Evolutionary conservation across 164 flowering plant genomes (phyloP).

Genomic region (Saururus chinensis): DNA sequence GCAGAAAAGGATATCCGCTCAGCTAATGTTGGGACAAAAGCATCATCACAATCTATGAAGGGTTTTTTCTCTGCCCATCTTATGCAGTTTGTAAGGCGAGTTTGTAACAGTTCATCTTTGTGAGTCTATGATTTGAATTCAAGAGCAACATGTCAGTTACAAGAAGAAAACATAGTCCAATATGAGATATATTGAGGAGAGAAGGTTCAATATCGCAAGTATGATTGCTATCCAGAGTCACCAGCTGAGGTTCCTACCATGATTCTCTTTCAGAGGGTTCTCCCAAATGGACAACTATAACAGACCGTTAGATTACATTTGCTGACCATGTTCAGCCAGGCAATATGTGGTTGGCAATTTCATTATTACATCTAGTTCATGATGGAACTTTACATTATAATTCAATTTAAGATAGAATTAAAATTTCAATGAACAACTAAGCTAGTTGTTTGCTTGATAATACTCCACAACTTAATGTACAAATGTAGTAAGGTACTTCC

Average conservation of each 20-base stretch:
- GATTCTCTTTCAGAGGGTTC: background rate
- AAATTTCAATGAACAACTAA: background rate
- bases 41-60: slow-evolving; percentile 22
- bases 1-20: slow-evolving; percentile 65
- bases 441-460: background rate
- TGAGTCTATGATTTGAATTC: slow-evolving; percentile 27
- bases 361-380: too few relatives aligned
- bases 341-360: too few relatives aligned
- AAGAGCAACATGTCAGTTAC: background rate
- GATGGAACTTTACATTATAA: too few relatives aligned
- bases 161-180: background rate
- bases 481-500: background rate
- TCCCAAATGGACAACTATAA: background rate
- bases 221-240: background rate
- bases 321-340: background rate
- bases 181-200: background rate
- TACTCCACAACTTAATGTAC: background rate
- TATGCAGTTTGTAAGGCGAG: slow-evolving; percentile 37
- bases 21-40: slow-evolving; percentile 38
- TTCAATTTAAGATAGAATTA: too few relatives aligned
- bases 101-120: slow-evolving; percentile 45
- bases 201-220: background rate
- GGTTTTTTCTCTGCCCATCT: slow-evolving; percentile 50
- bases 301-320: background rate
- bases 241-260: background rate